phyloP scores from a whole-genome alignment of 2,329 filamentous ascomycete species.

The Trichoderma semiorbis region DNA sequence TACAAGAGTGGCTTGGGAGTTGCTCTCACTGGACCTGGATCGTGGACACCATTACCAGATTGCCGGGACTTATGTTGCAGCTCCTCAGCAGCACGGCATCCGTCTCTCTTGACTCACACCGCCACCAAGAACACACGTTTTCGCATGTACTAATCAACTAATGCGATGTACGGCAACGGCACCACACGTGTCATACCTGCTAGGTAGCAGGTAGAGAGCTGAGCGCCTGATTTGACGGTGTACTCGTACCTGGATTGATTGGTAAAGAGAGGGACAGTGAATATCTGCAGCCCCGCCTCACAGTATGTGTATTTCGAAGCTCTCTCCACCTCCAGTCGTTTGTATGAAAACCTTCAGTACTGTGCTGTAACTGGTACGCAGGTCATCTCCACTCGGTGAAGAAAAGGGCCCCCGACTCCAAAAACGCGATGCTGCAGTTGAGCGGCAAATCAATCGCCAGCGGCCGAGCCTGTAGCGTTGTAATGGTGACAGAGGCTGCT shows the following conservation, averaged over 20 bases:
- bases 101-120: slow-evolving; percentile 11
- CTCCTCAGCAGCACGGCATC: slow-evolving; percentile 15
- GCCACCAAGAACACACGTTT: background rate
- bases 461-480: background rate
- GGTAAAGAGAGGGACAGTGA: background rate
- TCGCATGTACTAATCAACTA: background rate
- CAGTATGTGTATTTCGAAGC: background rate
- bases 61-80: slow-evolving; percentile 19
- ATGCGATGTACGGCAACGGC: background rate
- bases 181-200: background rate
- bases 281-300: slow-evolving; percentile 8
- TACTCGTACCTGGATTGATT: background rate
- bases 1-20: slow-evolving; percentile 1
- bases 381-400: background rate
- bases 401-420: background rate
- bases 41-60: slow-evolving; percentile 20
- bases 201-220: background rate
- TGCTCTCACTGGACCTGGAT: slow-evolving; percentile 6
- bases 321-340: background rate
- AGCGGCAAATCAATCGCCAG: background rate
- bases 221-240: background rate
- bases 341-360: background rate
- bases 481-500: background rate
- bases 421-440: background rate
- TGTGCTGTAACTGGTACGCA: background rate